Evolutionary conservation across 2,329 filamentous ascomycete genomes (phyloP).

Genomic region (Thermomyces lanuginosus): DNA sequence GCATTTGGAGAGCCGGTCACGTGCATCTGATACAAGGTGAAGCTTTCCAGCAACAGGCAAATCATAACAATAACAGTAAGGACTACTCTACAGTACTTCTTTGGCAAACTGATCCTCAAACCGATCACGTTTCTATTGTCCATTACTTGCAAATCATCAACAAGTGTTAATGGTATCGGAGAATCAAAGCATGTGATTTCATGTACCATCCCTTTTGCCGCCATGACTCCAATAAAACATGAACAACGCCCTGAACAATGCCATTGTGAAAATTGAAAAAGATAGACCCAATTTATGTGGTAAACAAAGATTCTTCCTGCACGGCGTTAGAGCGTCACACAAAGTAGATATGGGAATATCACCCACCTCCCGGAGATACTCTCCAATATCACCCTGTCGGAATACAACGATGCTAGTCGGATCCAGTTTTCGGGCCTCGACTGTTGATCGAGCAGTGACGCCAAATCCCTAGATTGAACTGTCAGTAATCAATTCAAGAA

Average conservation of each 20-base stretch:
- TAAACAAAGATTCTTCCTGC: constrained; percentile 46
- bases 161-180: too few relatives aligned
- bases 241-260: constrained; percentile 6
- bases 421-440: constrained; percentile 67
- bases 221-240: constrained; percentile 2
- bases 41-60: too few relatives aligned
- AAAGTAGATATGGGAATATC: background rate
- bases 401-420: constrained; percentile 83
- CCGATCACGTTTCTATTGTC: too few relatives aligned
- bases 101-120: too few relatives aligned
- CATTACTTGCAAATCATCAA: too few relatives aligned
- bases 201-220: constrained; percentile 3
- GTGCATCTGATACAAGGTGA: too few relatives aligned
- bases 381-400: constrained; percentile 82
- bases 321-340: constrained; percentile 3
- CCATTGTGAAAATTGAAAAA: constrained; percentile 1
- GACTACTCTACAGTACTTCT: too few relatives aligned
- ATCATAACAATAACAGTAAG: too few relatives aligned
- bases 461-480: constrained; percentile 54
- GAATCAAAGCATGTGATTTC: too few relatives aligned
- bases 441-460: constrained; percentile 71
- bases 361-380: constrained; percentile 66
- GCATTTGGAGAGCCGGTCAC: too few relatives aligned
- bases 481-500: constrained; percentile 1
- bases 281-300: constrained; percentile 27